These are phyloP conservation scores for Cladosporium cucumerinum DNA, from an alignment of 2,329 filamentous ascomycete genomes.

Conservation along the genomic window DNA sequence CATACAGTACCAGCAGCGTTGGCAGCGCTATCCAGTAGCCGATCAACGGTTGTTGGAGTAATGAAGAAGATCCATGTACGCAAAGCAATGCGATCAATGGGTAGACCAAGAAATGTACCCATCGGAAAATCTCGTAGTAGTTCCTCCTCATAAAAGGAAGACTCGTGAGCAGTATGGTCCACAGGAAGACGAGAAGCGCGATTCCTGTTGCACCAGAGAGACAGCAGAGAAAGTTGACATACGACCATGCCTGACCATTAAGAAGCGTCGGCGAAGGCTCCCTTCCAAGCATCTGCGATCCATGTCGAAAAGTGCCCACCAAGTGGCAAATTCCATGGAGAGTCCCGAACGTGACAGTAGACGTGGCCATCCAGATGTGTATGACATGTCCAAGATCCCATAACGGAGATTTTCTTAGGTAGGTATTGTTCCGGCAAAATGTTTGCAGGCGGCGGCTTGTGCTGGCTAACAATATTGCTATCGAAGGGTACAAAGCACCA, in stretches of 20 bases:
- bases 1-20: neutral
- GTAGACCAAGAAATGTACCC: neutral
- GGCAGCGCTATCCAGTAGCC: neutral
- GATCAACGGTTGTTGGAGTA: neutral
- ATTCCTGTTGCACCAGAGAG: neutral
- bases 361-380: neutral
- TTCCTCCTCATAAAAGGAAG: neutral
- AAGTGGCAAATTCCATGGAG: neutral
- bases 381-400: neutral
- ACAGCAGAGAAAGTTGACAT: neutral
- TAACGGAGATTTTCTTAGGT: neutral
- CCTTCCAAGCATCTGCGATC: neutral
- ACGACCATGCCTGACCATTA: neutral
- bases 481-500: neutral
- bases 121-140: neutral
- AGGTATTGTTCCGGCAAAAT: neutral
- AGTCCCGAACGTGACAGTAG: neutral
- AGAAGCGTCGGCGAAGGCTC: neutral
- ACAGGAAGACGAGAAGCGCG: neutral
- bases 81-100: neutral
- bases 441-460: neutral
- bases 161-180: neutral
- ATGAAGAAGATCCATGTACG: neutral
- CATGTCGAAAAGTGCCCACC: neutral
- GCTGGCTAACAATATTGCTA: neutral